Evolutionary conservation across 148 eudicot species (phyloP).

Genomic region (Persicaria maculosa): DNA sequence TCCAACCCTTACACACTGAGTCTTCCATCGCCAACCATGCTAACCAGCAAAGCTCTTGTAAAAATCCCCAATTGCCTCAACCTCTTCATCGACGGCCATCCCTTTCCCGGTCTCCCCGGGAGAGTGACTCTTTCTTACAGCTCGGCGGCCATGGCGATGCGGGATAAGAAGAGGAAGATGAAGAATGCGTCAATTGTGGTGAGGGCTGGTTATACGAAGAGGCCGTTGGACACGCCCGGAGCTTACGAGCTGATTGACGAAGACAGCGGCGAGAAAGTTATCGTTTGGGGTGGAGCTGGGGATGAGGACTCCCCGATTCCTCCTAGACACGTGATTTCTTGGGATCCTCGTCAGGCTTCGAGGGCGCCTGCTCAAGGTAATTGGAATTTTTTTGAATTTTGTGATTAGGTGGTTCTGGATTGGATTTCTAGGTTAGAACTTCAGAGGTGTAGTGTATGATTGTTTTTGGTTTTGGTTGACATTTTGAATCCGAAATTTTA

Average conservation of each 20-base stretch:
- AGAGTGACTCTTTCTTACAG: conserved; percentile 4
- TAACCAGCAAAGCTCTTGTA: conserved; percentile 6
- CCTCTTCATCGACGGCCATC: conserved; percentile 13
- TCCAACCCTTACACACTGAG: background rate
- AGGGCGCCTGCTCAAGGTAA: conserved; percentile 20
- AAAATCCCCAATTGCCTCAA: conserved; percentile 10
- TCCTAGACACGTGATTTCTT: conserved; percentile 26
- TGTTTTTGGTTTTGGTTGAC: too few species aligned
- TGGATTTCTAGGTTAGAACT: background rate
- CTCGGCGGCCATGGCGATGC: conserved; percentile 10
- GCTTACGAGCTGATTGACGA: conserved; percentile 54
- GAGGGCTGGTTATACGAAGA: conserved; percentile 28
- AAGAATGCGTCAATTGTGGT: conserved; percentile 23
- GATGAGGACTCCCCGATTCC: conserved; percentile 26
- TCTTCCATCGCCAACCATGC: background rate
- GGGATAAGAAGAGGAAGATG: conserved; percentile 5
- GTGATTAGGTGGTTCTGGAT: background rate
- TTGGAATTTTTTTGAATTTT: background rate
- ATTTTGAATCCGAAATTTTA: too few species aligned
- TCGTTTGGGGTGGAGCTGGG: conserved; percentile 55
- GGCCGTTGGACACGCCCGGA: conserved; percentile 42
- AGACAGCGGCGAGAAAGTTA: conserved; percentile 45
- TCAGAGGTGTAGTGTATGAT: too few species aligned
- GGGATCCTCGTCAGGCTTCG: conserved; percentile 25
- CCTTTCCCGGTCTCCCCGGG: conserved; percentile 10